Evolutionary conservation across 306 rosid genomes (phyloP), one percentile per base, ranked within the genome.

Genomic region (Cucurbita moschata): DNA sequence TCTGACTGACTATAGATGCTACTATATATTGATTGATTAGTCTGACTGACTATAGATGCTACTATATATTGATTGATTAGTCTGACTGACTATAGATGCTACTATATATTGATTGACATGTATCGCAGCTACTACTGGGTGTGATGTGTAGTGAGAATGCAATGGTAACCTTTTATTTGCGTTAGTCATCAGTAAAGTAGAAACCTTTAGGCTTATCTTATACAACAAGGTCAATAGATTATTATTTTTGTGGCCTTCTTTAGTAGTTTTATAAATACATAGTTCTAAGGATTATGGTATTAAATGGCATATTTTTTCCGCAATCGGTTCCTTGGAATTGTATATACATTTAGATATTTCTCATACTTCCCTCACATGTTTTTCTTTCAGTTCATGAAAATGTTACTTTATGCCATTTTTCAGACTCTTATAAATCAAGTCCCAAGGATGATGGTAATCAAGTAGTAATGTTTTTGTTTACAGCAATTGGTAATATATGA

Each of bases 401-500:
- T 10, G 11, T 47, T 68, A 62, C 42, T 62, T 61, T 5, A 4
- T 47, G 56, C 73, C 54, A 3, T 14, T 11, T 35, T 40, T 61
- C 26, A 26, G 26, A 26, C 26, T 26, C 26, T 26, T 26, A 26
- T 26, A 26, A 26, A 26, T 26, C 26, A 26, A 26, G 26, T 26
- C 26, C 26, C 26, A 26, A 62, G 43, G 35, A 57, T 77, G 60
- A 58, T 71, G 30, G 67, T 84, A 68, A 86, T 72, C 46, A 77
- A 59, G 56, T 38, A 62, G 47, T 13, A 16, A 30, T 37, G 0
- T 52, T 10, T 82, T 54, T 75, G 26, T 73, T 80, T 85, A 82
- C 95, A 94, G 99, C 99, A 94, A 94, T 83, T 94, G 78, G 97
- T 94, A 74, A 94, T 94, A 78, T 94, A 94, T 40, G 99, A 94